Evolutionary conservation across 2,329 filamentous ascomycete genomes (phyloP), one percentile per base, ranked within the genome.

Genomic region (Aspergillus sp.): DNA sequence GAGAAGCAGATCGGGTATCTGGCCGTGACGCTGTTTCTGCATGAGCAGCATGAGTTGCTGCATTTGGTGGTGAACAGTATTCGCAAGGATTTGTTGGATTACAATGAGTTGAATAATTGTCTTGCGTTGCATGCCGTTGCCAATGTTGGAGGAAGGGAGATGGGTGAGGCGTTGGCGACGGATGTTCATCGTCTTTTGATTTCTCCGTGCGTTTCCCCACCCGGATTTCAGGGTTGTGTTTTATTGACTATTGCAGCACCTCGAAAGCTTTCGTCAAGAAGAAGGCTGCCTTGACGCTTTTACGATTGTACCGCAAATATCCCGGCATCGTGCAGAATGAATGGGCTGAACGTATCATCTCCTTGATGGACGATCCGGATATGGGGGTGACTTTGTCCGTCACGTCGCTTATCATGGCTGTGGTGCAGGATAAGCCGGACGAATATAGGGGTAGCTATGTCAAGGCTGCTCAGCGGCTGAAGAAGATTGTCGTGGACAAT

Each of bases 1-100:
- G 93, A 98, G 68, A 98, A 98, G 73, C 93, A 98, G 75, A 98
- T 98, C 64, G 93, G 93, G 47, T 98, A 98, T 66, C 79, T 98
- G 58, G 93, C 93, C 45, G 94, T 98, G 69, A 98, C 93, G 1
- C 77, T 98, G 46, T 97, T 98, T 71, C 76, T 98, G 36, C 93
- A 98, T 69, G 93, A 98, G 71, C 83, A 94, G 67, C 93, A 98
- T 72, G 93, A 98, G 69, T 78, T 98, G 53, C 73, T 98, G 53
- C 93, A 97, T 68, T 72, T 98, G 56, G 93, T 98, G 30, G 90
- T 98, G 60, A 98, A 98, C 73, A 97, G 91, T 64, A 97, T 98
- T 73, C 81, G 93, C 50, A 98, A 98, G 68, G 93, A 98, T 62
- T 71, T 98, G 45, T 73, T 93, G 57, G 91, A 97, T 67, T 82